A percentile compares a stretch with the other conserved stretches of the same genome.
Evolutionary conservation across 2,329 filamentous ascomycete genomes (phyloP).

Genomic region (Albophoma yamanashiensis): DNA sequence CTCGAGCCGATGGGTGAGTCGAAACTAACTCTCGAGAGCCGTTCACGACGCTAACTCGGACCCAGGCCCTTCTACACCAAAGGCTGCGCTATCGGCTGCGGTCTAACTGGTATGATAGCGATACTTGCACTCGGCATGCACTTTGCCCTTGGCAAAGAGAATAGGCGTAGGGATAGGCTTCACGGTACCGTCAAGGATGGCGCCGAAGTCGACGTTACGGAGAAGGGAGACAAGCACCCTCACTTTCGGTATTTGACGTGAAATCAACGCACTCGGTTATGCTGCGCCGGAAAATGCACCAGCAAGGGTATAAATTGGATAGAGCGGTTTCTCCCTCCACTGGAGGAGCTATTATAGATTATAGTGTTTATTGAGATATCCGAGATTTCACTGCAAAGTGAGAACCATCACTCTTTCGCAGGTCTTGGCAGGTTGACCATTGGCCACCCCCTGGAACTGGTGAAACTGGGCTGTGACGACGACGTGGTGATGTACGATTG

Average conservation of each 20-base stretch:
- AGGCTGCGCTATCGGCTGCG: conserved; percentile 10
- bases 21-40: too few relatives aligned
- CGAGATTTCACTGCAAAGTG: too few relatives aligned
- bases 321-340: too few relatives aligned
- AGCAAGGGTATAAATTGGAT: too few relatives aligned
- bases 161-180: conserved; percentile 4
- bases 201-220: conserved; percentile 7
- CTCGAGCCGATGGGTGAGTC: conserved; percentile 11
- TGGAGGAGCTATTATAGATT: too few relatives aligned
- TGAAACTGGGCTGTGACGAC: too few relatives aligned
- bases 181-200: conserved; percentile 4
- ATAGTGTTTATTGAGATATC: too few relatives aligned
- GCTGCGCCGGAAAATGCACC: too few relatives aligned
- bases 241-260: conserved; percentile 10
- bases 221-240: conserved; percentile 8
- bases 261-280: neutral
- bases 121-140: conserved; percentile 7
- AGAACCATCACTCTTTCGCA: too few relatives aligned
- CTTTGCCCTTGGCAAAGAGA: conserved; percentile 7
- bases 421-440: too few relatives aligned
- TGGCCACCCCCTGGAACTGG: too few relatives aligned
- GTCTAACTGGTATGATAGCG: conserved; percentile 5
- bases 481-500: too few relatives aligned
- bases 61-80: conserved; percentile 7
- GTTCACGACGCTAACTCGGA: neutral